Conservation (phyloP, 2,329 filamentous ascomycete species). For the Fusarium agapanthi region DNA sequence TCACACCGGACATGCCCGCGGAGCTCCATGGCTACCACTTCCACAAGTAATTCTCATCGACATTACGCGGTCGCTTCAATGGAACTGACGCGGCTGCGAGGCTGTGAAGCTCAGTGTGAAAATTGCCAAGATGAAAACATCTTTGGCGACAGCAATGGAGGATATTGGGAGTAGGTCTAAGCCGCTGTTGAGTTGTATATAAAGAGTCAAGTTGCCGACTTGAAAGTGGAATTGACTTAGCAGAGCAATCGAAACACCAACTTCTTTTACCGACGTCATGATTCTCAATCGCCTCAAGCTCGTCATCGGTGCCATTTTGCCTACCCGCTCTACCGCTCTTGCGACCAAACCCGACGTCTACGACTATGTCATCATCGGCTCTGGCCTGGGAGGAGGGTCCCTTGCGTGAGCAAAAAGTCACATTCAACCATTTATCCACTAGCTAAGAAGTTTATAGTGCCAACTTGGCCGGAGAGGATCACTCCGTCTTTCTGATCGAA, state of each 20-base stretch:
- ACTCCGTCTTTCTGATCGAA: constrained; percentile 5
- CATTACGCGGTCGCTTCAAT: background rate
- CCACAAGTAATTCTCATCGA: too few relatives aligned
- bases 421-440: accelerated
- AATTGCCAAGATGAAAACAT: background rate
- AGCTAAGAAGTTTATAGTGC: background rate
- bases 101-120: background rate
- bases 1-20: background rate
- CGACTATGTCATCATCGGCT: constrained; percentile 2
- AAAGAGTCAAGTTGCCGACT: background rate
- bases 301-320: background rate
- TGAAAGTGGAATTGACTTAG: background rate
- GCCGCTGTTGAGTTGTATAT: accelerated
- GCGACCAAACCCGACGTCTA: background rate
- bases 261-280: background rate
- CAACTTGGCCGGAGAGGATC: background rate
- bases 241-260: background rate
- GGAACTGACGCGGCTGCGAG: background rate
- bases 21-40: background rate
- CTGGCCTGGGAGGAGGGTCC: background rate
- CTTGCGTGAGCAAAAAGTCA: background rate
- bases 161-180: background rate
- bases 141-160: too few relatives aligned
- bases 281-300: background rate
- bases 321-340: background rate